Evolutionary conservation across 164 flowering plant species (phyloP), one percentile per base, ranked within the genome.

Genomic region (Umbilicus rupestris): DNA sequence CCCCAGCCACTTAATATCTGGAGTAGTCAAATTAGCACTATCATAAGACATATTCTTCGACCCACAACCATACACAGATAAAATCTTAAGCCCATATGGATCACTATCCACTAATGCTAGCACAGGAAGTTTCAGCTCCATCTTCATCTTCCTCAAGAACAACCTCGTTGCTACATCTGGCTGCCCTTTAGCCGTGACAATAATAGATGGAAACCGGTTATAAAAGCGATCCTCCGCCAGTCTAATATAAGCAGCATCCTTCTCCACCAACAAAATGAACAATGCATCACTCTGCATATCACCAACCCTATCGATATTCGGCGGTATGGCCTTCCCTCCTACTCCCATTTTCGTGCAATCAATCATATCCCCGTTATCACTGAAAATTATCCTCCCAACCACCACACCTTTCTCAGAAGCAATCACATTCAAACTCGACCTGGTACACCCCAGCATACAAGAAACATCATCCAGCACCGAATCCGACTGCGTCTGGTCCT

Each of bases 21-120:
- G 97, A 0, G 99, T 94, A 0, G 99, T 91, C 81, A 94, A 76
- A 70, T 94, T 91, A 0, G 88, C 87, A 72, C 99, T 94, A 57
- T 94, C 97, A 68, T 94, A 94, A 0, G 96, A 88, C 99, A 94
- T 94, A 50, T 94, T 94, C 88, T 94, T 94, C 16, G 99, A 94
- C 2, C 99, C 99, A 70, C 99, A 94, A 1, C 94, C 96, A 70
- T 94, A 94, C 10, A 94, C 99, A 0, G 96, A 91, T 44, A 94
- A 70, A 42, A 91, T 94, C 83, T 94, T 94, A 72, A 94, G 72
- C 64, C 99, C 99, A 66, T 94, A 91, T 0, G 99, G 99, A 75
- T 94, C 99, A 71, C 97, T 91, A 49, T 94, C 99, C 68, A 94
- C 99, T 52, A 91, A 73, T 0, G 99, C 99, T 45, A 94, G 72